Evolutionary conservation across 441 rosid genomes (phyloP).

Genomic region (Eutrema salsugineum): DNA sequence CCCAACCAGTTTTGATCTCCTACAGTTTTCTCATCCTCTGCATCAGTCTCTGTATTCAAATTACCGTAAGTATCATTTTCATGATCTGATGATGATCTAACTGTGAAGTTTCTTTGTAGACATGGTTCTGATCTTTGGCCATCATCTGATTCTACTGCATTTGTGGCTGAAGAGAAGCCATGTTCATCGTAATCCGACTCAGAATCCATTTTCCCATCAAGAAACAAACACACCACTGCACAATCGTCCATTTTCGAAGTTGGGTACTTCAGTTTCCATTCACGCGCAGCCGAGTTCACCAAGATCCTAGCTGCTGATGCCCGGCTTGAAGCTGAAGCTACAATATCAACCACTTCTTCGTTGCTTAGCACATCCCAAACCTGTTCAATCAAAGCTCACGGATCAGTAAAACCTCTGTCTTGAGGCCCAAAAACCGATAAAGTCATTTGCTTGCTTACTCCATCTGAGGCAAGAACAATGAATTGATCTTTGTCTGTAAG

Average conservation of each 20-base stretch:
- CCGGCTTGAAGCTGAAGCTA: constrained; percentile 75
- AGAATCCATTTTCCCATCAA: constrained; percentile 92
- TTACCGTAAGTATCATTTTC: constrained; percentile 50
- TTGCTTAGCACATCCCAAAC: constrained; percentile 99
- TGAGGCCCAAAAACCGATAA: not conserved
- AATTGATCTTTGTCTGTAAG: constrained; percentile 91
- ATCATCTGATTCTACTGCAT: constrained; percentile 78
- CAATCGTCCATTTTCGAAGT: constrained; percentile 99
- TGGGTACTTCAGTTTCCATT: constrained; percentile 94
- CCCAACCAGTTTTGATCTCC: constrained; percentile 90
- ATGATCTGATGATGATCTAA: constrained; percentile 58
- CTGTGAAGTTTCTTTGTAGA: constrained; percentile 82
- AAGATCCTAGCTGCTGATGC: constrained; percentile 81
- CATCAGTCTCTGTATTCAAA: constrained; percentile 38
- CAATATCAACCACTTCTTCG: constrained; percentile 91
- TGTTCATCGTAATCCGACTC: constrained; percentile 77
- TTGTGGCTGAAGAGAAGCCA: constrained; percentile 89
- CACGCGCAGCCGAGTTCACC: constrained; percentile 86
- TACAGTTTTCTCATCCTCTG: constrained; percentile 30
- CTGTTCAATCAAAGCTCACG: constrained; percentile 33
- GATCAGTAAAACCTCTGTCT: not conserved
- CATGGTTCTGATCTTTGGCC: constrained; percentile 85
- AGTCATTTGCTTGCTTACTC: constrained; percentile 45
- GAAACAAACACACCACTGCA: constrained; percentile 94
- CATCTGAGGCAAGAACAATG: constrained; percentile 95